Evolutionary conservation across 2,329 filamentous ascomycete genomes (phyloP).

Genomic region (Penicillium sp.): DNA sequence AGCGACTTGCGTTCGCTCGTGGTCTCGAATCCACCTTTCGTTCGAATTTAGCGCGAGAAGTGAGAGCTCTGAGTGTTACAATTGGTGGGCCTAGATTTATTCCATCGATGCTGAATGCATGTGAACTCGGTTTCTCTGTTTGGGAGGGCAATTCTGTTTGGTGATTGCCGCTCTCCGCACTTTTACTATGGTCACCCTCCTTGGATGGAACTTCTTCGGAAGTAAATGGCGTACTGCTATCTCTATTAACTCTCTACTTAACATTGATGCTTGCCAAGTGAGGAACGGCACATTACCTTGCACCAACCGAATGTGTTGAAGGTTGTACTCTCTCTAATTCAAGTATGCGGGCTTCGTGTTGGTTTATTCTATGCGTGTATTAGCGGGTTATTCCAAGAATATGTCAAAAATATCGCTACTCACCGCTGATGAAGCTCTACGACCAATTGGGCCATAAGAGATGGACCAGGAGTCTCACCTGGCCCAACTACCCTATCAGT

Average conservation of each 20-base stretch:
- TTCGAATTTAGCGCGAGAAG: conserved; percentile 15
- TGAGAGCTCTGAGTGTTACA: conserved; percentile 20
- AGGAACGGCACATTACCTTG: not conserved
- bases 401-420: too few species aligned
- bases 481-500: conserved; percentile 9
- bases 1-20: not conserved
- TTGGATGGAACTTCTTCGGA: not conserved
- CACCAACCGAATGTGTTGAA: not conserved
- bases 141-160: not conserved
- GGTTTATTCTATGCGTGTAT: conserved; percentile 5
- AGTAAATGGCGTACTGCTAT: not conserved
- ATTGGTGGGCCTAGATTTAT: conserved; percentile 20
- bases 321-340: not conserved
- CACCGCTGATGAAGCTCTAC: conserved; percentile 16
- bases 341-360: conserved; percentile 6
- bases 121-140: not conserved
- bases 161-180: not conserved
- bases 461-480: conserved; percentile 15
- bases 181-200: not conserved
- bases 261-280: not conserved
- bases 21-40: conserved; percentile 10
- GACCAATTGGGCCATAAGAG: conserved; percentile 15
- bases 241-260: not conserved
- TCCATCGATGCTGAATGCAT: conserved; percentile 16
- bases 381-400: too few species aligned